Evolutionary conservation across 2,329 filamentous ascomycete genomes (phyloP).

Genomic region (Fusarium luffae): DNA sequence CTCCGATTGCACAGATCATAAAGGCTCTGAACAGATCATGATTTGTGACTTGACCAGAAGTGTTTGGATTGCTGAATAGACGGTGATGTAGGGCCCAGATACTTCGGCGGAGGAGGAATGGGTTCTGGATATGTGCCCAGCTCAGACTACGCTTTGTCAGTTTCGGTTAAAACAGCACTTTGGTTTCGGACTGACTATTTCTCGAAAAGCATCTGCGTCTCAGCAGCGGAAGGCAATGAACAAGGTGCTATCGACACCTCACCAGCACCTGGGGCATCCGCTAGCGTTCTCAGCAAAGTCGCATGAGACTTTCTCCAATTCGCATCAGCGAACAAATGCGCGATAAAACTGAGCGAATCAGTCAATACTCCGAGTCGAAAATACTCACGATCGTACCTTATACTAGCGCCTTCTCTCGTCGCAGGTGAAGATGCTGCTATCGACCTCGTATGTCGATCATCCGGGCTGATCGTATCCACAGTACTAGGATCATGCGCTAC

Average conservation of each 20-base stretch:
- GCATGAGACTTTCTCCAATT: constrained; percentile 27
- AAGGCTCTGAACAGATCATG: constrained; percentile 26
- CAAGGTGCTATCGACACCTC: constrained; percentile 10
- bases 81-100: constrained; percentile 22
- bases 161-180: too few species aligned
- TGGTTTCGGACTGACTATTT: too few species aligned
- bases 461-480: constrained; percentile 9
- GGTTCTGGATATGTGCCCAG: constrained; percentile 25
- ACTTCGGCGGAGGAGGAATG: constrained; percentile 10
- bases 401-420: constrained; percentile 12
- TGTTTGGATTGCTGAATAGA: neutral
- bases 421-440: constrained; percentile 19
- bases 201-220: constrained; percentile 6
- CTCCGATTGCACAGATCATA: constrained; percentile 32
- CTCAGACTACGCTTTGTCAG: too few species aligned
- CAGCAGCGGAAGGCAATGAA: neutral
- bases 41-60: rapidly evolving
- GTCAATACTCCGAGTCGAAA: too few species aligned
- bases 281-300: constrained; percentile 1
- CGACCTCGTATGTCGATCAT: constrained; percentile 17
- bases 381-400: too few species aligned
- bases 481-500: neutral
- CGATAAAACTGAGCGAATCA: too few species aligned
- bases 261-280: neutral
- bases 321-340: constrained; percentile 4